These are phyloP conservation scores for Lachnellula willkommii DNA, from an alignment of 2,329 filamentous ascomycete species.

Conservation along the genomic window DNA sequence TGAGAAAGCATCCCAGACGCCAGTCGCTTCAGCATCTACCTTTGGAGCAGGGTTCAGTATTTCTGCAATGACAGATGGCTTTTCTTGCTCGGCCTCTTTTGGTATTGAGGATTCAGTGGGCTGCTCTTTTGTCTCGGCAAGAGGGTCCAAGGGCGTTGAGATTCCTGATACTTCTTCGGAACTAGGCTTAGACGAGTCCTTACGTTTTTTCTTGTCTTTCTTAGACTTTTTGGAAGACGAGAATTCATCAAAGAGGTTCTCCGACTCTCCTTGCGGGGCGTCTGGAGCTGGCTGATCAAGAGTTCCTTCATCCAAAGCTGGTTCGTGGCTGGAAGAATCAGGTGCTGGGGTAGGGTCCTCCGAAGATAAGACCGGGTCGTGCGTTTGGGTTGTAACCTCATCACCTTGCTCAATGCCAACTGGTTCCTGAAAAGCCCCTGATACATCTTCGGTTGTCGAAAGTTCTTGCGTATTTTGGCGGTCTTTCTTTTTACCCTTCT, in stretches of 20 bases:
- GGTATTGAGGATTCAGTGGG: not conserved
- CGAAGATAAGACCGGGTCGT: not conserved
- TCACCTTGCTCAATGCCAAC: not conserved
- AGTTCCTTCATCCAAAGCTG: not conserved
- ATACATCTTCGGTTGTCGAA: not conserved
- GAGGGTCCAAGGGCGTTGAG: not conserved
- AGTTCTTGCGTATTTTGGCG: conserved; percentile 2
- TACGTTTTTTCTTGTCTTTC: conserved; percentile 17
- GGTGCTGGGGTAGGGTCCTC: not conserved
- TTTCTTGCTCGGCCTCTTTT: not conserved
- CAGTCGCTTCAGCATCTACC: conserved; percentile 6
- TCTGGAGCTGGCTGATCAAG: not conserved
- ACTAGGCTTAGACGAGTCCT: not conserved
- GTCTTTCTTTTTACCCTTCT: conserved; percentile 12
- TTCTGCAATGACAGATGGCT: not conserved
- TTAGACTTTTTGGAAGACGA: conserved; percentile 8
- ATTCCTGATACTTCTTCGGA: not conserved
- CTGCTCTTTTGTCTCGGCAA: not conserved
- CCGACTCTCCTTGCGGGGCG: not conserved
- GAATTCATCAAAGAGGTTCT: not conserved
- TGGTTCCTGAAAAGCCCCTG: not conserved
- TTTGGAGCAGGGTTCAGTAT: not conserved
- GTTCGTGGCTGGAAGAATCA: not conserved
- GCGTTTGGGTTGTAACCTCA: not conserved
- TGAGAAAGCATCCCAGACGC: conserved; percentile 7